These are phyloP conservation scores for Agastache rugosa DNA, from an alignment of 257 asterid species.

Conservation along the genomic window DNA sequence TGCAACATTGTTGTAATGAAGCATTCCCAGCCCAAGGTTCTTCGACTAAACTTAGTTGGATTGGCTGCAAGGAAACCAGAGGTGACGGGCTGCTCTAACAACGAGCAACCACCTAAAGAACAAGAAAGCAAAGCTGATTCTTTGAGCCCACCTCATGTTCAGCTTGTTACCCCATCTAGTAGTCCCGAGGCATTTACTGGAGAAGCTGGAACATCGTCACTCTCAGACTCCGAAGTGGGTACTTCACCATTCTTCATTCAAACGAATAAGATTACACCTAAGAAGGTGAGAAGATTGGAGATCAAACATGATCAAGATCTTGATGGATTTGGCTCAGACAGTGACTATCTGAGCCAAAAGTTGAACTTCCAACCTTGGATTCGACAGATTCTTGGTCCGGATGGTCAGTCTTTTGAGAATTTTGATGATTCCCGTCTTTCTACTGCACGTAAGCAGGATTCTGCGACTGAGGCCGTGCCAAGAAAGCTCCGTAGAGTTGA, in stretches of 20 bases:
- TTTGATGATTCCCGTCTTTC: conserved; percentile 49
- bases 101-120: conserved; percentile 43
- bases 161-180: conserved; percentile 85
- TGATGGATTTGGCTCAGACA: conserved; percentile 66
- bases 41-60: conserved; percentile 86
- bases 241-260: conserved; percentile 70
- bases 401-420: conserved; percentile 46
- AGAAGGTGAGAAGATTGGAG: conserved; percentile 50
- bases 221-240: conserved; percentile 93
- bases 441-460: conserved; percentile 38
- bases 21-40: conserved; percentile 85
- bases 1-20: conserved; percentile 96
- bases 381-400: conserved; percentile 54
- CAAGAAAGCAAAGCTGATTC: conserved; percentile 43
- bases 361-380: conserved; percentile 88
- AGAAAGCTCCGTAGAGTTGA: conserved; percentile 63
- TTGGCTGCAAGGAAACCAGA: conserved; percentile 61
- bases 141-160: conserved; percentile 57
- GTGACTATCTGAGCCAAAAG: conserved; percentile 67
- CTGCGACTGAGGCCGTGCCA: conserved; percentile 48
- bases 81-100: conserved; percentile 24
- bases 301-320: conserved; percentile 46
- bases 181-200: conserved; percentile 91
- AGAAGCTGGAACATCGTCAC: conserved; percentile 84
- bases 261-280: conserved; percentile 45